Evolutionary conservation across 257 asterid genomes (phyloP), one percentile per base, ranked within the genome.

Genomic region (Ocimum tenuiflorum): DNA sequence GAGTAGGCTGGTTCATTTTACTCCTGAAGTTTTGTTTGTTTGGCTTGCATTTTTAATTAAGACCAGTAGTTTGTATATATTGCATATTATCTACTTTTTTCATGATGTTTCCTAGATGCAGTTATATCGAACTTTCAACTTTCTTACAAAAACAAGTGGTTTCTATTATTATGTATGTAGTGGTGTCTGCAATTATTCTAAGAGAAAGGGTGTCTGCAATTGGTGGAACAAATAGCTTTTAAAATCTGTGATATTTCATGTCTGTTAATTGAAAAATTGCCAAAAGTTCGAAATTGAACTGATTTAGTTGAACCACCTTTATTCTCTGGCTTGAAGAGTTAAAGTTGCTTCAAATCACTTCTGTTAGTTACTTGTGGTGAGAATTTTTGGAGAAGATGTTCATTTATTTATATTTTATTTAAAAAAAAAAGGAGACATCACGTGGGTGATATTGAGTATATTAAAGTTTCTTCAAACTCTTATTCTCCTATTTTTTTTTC

Each of bases 401-500:
- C 4, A 1, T 24, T 24, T 24, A 1, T 24, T 24, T 24, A 1
- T 24, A 1, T 24, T 24, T 24, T 24, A 4, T n/a, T n/a, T n/a
- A n/a, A n/a, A n/a, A n/a, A n/a, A n/a, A 24, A 35, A 6, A 35
- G 10, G 8, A 35, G 15, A 42, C 14, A 53, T 9, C 19, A 8
- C 19, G 58, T 54, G 13, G 31, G 10, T 56, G 60, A 9, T 22
- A 63, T 46, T 31, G 46, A 14, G 17, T 14, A 62, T 56, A 60
- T 64, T 63, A 58, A 55, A 13, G n/a, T 43, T 53, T 63, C 48
- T 49, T 18, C 54, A 55, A 38, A 8, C 45, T 63, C 66, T 58
- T 39, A 69, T 35, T 73, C 68, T 46, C 11, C 15, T 18, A 13
- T 33, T 48, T 29, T n/a, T 35, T 48, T 48, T 48, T 31, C 53